A percentile compares a stretch with the other conserved stretches of the same genome.
Evolutionary conservation across 73 alveolate species (phyloP).

Genomic region (Paramecium caudatum): DNA sequence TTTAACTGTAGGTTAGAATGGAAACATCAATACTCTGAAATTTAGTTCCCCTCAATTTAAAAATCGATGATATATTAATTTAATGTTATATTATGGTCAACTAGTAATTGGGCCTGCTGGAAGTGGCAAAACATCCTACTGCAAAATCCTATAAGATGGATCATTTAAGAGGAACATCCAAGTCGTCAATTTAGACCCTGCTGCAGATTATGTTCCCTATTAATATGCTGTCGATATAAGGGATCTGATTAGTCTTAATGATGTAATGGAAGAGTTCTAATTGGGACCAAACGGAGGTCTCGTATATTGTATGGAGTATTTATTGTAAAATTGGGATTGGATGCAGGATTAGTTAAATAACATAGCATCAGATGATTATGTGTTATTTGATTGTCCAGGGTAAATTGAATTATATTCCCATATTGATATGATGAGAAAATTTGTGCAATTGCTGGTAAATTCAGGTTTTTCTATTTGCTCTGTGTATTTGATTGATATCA

Average conservation of each 20-base stretch:
- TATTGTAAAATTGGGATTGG: slow-evolving; percentile 87
- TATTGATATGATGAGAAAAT: slow-evolving; percentile 93
- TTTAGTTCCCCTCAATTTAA: slow-evolving; percentile 61
- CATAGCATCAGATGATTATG: slow-evolving; percentile 88
- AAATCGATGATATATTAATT: not conserved
- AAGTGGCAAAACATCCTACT: slow-evolving; percentile 95
- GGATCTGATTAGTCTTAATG: slow-evolving; percentile 86
- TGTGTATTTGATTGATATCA: slow-evolving; percentile 94
- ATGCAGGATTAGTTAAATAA: slow-evolving; percentile 85
- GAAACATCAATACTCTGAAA: not conserved
- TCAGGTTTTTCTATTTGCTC: slow-evolving; percentile 94
- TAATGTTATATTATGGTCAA: slow-evolving; percentile 79
- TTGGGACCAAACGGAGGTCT: slow-evolving; percentile 96
- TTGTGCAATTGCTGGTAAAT: slow-evolving; percentile 82
- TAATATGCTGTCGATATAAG: slow-evolving; percentile 92
- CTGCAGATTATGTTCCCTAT: slow-evolving; percentile 97
- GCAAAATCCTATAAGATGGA: slow-evolving; percentile 91
- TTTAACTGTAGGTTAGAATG: slow-evolving; percentile 13
- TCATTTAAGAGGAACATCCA: slow-evolving; percentile 88
- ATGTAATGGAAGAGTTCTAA: slow-evolving; percentile 89
- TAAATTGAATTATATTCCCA: slow-evolving; percentile 98
- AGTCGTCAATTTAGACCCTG: slow-evolving; percentile 98
- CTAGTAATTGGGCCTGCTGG: slow-evolving; percentile 93
- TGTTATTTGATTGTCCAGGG: slow-evolving; percentile 95
- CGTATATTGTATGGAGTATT: slow-evolving; percentile 91